These are phyloP conservation scores for Xylaria sp. DNA, from an alignment of 2,329 filamentous ascomycete species.

Conservation along the genomic window DNA sequence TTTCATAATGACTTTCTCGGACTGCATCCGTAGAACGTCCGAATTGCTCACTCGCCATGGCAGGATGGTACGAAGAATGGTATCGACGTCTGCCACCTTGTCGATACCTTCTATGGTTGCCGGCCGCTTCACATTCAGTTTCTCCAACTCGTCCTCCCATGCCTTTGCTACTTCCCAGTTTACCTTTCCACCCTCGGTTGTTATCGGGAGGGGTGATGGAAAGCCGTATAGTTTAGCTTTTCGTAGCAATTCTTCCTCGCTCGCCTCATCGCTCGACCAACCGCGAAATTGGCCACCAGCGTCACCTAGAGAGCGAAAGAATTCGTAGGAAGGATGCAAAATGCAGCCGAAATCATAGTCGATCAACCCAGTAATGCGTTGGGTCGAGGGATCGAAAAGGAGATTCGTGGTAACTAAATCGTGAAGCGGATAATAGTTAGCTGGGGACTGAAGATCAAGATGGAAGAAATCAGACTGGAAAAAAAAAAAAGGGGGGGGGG, in stretches of 20 bases:
- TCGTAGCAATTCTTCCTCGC: background rate
- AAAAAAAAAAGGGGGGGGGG: background rate
- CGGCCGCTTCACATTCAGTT: slow-evolving; percentile 23
- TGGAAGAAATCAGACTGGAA: no score
- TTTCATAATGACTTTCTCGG: slow-evolving; percentile 16
- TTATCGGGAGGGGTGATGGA: slow-evolving; percentile 12
- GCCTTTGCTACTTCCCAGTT: slow-evolving; percentile 23
- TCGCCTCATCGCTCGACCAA: slow-evolving; percentile 12
- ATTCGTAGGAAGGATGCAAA: slow-evolving; percentile 23
- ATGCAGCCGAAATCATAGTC: slow-evolving; percentile 21
- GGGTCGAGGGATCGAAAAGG: slow-evolving; percentile 16
- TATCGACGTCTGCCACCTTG: slow-evolving; percentile 29
- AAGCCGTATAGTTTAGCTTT: slow-evolving; percentile 21
- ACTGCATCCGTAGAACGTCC: slow-evolving; percentile 20
- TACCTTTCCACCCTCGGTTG: slow-evolving; percentile 11
- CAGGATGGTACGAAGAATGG: slow-evolving; percentile 21
- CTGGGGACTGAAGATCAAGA: no score
- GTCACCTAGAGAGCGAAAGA: slow-evolving; percentile 19
- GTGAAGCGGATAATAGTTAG: slow-evolving; percentile 12
- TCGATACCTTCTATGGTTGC: slow-evolving; percentile 22
- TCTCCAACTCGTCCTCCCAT: slow-evolving; percentile 25
- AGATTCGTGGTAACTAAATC: slow-evolving; percentile 7
- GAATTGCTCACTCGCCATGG: slow-evolving; percentile 28
- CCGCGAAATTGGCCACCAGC: slow-evolving; percentile 20
- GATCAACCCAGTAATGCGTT: slow-evolving; percentile 20